These are phyloP conservation scores for Vinca major DNA, from an alignment of 305 asterid species.

Conservation along the genomic window DNA sequence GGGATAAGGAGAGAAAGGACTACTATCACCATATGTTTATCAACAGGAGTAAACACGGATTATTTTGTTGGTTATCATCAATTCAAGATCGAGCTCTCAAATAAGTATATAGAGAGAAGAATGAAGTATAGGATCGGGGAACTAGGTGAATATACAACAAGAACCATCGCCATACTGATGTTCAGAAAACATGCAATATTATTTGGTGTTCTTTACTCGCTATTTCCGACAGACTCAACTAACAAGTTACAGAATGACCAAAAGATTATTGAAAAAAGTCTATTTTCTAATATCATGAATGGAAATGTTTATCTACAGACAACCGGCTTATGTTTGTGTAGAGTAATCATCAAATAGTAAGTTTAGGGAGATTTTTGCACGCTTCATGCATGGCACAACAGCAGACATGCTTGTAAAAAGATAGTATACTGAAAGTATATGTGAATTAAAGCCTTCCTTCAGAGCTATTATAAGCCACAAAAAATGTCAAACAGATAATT, in stretches of 20 bases:
- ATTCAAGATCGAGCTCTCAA: constrained; percentile 3
- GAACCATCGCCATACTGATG: neutral
- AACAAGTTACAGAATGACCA: neutral
- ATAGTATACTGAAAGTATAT: neutral
- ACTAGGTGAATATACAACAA: neutral
- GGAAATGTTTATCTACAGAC: neutral
- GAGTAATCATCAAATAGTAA: neutral
- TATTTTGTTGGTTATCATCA: neutral
- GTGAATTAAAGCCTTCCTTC: neutral
- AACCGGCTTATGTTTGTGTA: neutral
- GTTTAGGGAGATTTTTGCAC: neutral
- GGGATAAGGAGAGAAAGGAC: neutral
- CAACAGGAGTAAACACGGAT: neutral
- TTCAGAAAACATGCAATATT: neutral
- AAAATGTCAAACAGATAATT: neutral
- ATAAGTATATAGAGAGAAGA: neutral
- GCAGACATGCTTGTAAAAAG: neutral
- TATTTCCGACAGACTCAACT: neutral
- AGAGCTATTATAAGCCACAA: neutral
- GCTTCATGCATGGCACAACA: neutral
- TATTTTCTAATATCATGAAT: neutral
- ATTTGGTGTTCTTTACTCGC: too few relatives aligned
- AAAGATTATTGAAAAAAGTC: neutral
- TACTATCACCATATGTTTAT: neutral
- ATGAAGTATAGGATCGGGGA: neutral